Base-by-base conservation (phyloP, 768 basidiomycete species). In the Suillus ampliporus region DNA sequence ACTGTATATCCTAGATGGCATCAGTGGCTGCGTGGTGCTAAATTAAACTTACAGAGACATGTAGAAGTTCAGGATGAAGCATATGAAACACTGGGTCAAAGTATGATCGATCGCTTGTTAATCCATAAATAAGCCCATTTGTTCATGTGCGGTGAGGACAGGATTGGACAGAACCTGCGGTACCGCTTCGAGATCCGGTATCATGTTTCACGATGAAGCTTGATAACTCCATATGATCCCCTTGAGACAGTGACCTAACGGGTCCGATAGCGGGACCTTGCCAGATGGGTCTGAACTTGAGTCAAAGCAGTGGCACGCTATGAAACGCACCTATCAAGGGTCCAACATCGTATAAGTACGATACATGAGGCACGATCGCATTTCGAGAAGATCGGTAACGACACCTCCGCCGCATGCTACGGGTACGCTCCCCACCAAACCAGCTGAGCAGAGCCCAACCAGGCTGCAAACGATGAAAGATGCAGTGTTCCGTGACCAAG, bases 21-120 rank as follows among this genome's bases (percentile, higher is more conserved):
- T 51, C 13, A 23, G 41, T 1, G 21, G 4, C 23, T 35, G n/a
- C 8, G 43, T 38, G 34, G 6, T 19, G 47, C 23, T 10, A 26
- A 19, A 21, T 26, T 44, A 19, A 11, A 82, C 89, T 75, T 65
- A 89, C 87, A 91, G 79, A 21, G 88, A 84, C 86, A 88, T 86
- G 67, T 90, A 91, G 57, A 88, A 77, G 70, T 89, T 90, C 57
- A 91, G 79, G 38, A 87, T 78, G 69, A 92, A 90, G 72, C 89
- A 90, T 54, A 90, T 82, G 58, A 89, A 84, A 68, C 88, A 91
- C 28, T 75, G 76, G 38, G 79, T 83, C 31, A 80, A 51, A 91
- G 75, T 7, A 83, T 77, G 28, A 86, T 67, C 0, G 90, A 90
- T n/a, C 91, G 78, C 19, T 76, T 76, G 67, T 90, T 91, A n/a